Evolutionary conservation across 2,329 filamentous ascomycete species (phyloP).

Genomic region (Tolypocladium ophioglossoides): DNA sequence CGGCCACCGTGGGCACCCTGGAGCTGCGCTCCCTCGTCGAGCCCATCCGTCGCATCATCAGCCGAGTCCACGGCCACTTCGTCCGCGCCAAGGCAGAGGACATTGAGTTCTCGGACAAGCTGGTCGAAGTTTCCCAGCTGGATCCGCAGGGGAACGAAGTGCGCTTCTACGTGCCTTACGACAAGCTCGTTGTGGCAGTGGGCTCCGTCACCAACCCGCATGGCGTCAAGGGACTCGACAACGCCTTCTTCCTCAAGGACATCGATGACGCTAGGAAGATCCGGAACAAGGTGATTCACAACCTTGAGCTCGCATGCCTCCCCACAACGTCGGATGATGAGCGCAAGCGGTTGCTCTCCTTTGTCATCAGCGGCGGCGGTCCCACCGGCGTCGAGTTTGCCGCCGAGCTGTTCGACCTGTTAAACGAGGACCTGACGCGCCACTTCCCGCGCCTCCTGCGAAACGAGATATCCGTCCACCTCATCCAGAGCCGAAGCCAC

Average conservation of each 20-base stretch:
- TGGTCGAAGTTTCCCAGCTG: slow-evolving; percentile 74
- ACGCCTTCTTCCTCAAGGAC: slow-evolving; percentile 92
- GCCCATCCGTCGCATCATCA: slow-evolving; percentile 77
- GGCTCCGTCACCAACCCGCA: slow-evolving; percentile 91
- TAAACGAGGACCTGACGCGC: slow-evolving; percentile 83
- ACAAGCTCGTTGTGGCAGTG: slow-evolving; percentile 88
- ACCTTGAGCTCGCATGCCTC: slow-evolving; percentile 84
- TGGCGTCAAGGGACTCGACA: slow-evolving; percentile 86
- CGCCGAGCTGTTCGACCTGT: slow-evolving; percentile 86
- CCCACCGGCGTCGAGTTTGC: slow-evolving; percentile 97
- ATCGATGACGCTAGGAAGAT: slow-evolving; percentile 87
- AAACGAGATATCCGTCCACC: slow-evolving; percentile 94
- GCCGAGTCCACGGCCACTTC: slow-evolving; percentile 75
- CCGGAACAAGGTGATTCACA: slow-evolving; percentile 77
- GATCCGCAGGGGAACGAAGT: slow-evolving; percentile 62
- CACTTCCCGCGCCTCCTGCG: slow-evolving; percentile 84
- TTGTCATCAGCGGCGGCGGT: slow-evolving; percentile 91
- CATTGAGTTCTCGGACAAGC: slow-evolving; percentile 81
- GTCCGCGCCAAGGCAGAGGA: slow-evolving; percentile 78
- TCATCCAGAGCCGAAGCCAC: slow-evolving; percentile 89
- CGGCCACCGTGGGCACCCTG: slow-evolving; percentile 89
- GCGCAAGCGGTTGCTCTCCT: slow-evolving; percentile 76
- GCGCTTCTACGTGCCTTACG: slow-evolving; percentile 90
- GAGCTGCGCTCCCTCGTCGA: slow-evolving; percentile 87
- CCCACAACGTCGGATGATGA: slow-evolving; percentile 87